These are phyloP conservation scores for Wickerhamiella occidentalis DNA, from an alignment of 805 yeast species.

Conservation along the genomic window DNA sequence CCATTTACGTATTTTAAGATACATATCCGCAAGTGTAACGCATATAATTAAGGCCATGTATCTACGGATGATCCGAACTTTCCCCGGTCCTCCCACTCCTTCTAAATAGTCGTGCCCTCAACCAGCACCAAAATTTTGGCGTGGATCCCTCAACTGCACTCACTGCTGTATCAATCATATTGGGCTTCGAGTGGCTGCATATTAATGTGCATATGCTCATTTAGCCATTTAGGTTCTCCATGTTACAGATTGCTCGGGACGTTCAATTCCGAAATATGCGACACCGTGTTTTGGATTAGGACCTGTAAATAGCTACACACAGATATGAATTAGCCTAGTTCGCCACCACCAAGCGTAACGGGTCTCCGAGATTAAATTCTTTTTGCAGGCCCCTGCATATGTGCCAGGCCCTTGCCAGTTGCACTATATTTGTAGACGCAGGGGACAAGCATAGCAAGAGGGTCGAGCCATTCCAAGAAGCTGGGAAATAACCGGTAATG, in stretches of 20 bases:
- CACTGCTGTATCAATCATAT: background rate
- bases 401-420: background rate
- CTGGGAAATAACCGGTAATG: too few species aligned
- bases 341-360: too few species aligned
- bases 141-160: too few species aligned
- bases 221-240: too few species aligned
- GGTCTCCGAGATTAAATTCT: background rate
- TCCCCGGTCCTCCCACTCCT: background rate
- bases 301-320: background rate
- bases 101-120: background rate
- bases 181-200: background rate
- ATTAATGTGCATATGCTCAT: background rate
- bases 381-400: background rate
- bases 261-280: background rate
- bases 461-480: too few species aligned
- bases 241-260: background rate
- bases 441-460: background rate
- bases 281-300: background rate
- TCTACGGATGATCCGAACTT: too few species aligned
- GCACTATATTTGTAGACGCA: background rate
- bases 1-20: too few species aligned
- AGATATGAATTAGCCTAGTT: background rate
- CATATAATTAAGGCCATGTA: background rate
- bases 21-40: background rate
- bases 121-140: too few species aligned